These are phyloP conservation scores for Cyberlindnera nakhonratchasimensis DNA, from an alignment of 805 yeast genomes.

Conservation along the genomic window DNA sequence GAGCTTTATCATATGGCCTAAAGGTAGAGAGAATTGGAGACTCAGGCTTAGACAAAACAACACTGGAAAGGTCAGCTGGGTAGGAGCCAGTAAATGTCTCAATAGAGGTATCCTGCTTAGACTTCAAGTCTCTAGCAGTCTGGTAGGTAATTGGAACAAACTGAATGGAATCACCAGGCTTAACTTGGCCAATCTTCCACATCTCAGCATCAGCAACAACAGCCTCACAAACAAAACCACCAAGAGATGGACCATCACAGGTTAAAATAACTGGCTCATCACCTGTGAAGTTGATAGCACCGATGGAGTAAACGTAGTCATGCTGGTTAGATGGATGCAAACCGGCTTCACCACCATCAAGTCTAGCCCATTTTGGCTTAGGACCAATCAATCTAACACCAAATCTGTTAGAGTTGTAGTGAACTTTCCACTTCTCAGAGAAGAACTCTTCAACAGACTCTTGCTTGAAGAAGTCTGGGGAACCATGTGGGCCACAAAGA, in stretches of 20 bases:
- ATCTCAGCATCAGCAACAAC: conserved; percentile 94
- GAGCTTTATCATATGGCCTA: conserved; percentile 48
- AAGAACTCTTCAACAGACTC: conserved; percentile 79
- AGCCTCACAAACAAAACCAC: conserved; percentile 96
- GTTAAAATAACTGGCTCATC: conserved; percentile 97
- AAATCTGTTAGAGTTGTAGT: conserved; percentile 94
- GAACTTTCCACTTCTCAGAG: conserved; percentile 82
- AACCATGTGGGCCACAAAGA: conserved; percentile 96
- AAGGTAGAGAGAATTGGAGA: conserved; percentile 65
- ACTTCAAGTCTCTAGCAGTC: conserved; percentile 62
- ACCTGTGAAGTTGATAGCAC: conserved; percentile 97
- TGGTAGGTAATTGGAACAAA: conserved; percentile 76
- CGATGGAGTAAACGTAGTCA: conserved; percentile 93
- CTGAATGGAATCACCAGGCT: conserved; percentile 84
- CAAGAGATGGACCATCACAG: conserved; percentile 96
- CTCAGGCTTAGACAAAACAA: conserved; percentile 45
- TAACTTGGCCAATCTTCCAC: conserved; percentile 98
- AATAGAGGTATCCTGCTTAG: conserved; percentile 54
- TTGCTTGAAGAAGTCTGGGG: conserved; percentile 86
- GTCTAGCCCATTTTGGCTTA: conserved; percentile 94
- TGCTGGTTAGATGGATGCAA: conserved; percentile 98
- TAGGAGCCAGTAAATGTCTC: conserved; percentile 39
- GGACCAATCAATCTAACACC: conserved; percentile 96
- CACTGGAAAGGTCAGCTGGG: conserved; percentile 29
- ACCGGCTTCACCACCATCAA: conserved; percentile 97